Evolutionary conservation across 345 rosid species (phyloP), one percentile per base, ranked within the genome.

Genomic region (Euphorbia lathyris): DNA sequence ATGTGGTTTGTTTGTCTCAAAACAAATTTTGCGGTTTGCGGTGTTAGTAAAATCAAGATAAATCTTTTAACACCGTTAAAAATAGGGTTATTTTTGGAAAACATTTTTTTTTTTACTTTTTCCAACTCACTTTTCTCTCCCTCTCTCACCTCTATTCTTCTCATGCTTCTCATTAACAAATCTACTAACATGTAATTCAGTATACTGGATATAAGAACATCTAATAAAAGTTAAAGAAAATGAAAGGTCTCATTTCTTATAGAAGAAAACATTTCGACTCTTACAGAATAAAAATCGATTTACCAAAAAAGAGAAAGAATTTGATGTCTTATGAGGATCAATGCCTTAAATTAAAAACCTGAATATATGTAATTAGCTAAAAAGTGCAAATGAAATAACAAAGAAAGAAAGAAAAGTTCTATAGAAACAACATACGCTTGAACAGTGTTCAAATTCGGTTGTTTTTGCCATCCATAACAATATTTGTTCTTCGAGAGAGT

Each of bases 391-490:
- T 42, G n/a, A 23, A 16, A 0, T 17, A n/a, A 22, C 40, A n/a
- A n/a, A n/a, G n/a, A 23, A 9, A 61, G 22, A 61, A 16, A 34
- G 22, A 25, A 57, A 60, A 36, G 65, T 36, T 59, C 13, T 63
- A 48, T 57, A 58, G 67, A 57, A 61, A 51, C 19, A 72, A 67
- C 77, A 73, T 76, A 90, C 96, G 90, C 83, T 62, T 95, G 98
- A 64, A 92, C 99, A 32, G 99, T 92, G 83, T 85, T 84, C 66
- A 95, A 71, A 23, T 80, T 89, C 43, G 97, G 98, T 77, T 95
- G 97, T 64, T 85, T 92, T 80, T 92, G 98, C 99, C 99, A 95
- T 68, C 99, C 99, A 80, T 92, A n/a, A n/a, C n/a, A n/a, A n/a
- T n/a, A n/a, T n/a, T n/a, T n/a, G n/a, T n/a, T n/a, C n/a, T n/a